Base-by-base conservation (phyloP, 2,329 filamentous ascomycete genomes). In the Trichoderma lentiforme region DNA sequence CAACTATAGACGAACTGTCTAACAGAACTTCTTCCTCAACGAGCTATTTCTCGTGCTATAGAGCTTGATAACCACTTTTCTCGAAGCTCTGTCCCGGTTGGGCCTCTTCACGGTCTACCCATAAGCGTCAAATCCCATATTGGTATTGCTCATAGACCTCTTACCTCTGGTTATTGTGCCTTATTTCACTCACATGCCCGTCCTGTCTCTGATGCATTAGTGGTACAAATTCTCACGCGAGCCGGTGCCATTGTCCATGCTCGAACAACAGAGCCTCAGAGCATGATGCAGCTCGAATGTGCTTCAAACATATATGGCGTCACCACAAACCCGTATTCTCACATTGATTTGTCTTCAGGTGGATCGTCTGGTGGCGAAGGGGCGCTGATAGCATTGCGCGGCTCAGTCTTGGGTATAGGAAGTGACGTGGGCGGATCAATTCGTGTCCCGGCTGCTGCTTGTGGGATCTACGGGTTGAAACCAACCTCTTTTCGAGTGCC, bases 211-310 rank as follows among this genome's bases (percentile, higher is more conserved):
- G 61, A 64, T 47, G 36, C 61, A 4, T 28, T 64, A 4, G 61
- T 64, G 15, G 61, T 64, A 9, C 61, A 64, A 64, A 64, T 64
- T 47, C 24, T 64, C 26, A 64, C 26, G n/a, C 61, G 36, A 4
- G 61, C 61, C 2, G 61, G 61, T 21, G 61, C 36, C 26, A 32
- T 64, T 21, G 61, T 64, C 26, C 61, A 64, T 30, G 61, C 61
- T 47, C 61, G 61, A 30, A 64, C 61, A 64, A 32, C 36, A 12
- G 36, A 64, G 18, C 61, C 61, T 6, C 36, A 63, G 9, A 63
- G 61, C 36, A 63, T 63, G 61, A 63, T 63, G 61, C 61, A 63
- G n/a, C 61, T 63, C 5, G 36, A 63, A 47, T 63, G 61, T 11
- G 36, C 61, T 11, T 63, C 61, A 11, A 63, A 63, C 8, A 6